Conservation (phyloP, 495 filamentous ascomycete genomes). For the Xylaria flabelliformis region DNA sequence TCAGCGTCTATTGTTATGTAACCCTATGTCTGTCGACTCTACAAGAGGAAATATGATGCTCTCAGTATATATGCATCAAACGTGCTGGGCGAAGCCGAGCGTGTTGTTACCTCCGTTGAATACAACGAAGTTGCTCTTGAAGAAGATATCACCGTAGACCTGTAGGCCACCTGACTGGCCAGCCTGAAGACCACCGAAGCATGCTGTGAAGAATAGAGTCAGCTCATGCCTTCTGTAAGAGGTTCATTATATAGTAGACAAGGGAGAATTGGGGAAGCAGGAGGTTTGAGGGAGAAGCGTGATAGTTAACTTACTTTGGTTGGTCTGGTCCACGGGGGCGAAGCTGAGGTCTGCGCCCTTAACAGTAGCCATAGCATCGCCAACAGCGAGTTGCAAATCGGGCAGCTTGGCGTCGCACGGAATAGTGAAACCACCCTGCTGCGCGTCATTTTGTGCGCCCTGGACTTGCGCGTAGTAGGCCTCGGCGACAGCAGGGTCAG, state of each 20-base stretch:
- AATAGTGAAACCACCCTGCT: conserved; percentile 68
- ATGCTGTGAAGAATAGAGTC: conserved; percentile 54
- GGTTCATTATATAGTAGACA: neutral
- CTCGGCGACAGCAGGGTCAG: conserved; percentile 63
- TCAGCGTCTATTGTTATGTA: conserved; percentile 5
- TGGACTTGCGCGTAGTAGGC: conserved; percentile 69
- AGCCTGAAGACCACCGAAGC: conserved; percentile 75
- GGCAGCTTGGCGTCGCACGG: conserved; percentile 59
- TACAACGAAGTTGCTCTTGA: conserved; percentile 80
- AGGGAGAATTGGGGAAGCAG: too few species aligned
- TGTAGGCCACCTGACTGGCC: conserved; percentile 62
- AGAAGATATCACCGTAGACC: conserved; percentile 81
- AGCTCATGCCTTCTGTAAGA: neutral
- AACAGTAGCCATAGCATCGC: conserved; percentile 64
- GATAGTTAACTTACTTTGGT: conserved; percentile 45
- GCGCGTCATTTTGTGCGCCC: conserved; percentile 56
- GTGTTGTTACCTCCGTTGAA: conserved; percentile 71
- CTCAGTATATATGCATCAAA: conserved; percentile 30
- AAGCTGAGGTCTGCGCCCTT: conserved; percentile 74
- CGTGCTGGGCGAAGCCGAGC: conserved; percentile 66
- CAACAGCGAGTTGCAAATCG: conserved; percentile 70
- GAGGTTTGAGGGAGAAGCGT: too few species aligned
- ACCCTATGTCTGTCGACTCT: neutral
- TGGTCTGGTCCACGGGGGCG: conserved; percentile 54
- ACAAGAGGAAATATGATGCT: neutral